Base-by-base conservation (phyloP, 116 monocot species). In the Cymodocea nodosa region DNA sequence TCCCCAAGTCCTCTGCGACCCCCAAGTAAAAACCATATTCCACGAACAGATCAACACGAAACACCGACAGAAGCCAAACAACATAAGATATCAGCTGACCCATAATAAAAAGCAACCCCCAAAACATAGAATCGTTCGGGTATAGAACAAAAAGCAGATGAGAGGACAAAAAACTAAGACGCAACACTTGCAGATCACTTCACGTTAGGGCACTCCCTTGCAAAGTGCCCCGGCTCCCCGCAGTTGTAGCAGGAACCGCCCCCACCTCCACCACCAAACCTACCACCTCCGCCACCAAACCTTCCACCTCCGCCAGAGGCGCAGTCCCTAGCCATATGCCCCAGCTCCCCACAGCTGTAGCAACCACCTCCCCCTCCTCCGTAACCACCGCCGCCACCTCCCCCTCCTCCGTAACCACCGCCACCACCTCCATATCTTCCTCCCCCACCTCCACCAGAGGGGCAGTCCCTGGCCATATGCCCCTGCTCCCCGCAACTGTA, bases 241-340 rank as follows among this genome's bases (percentile, higher is more conserved):
- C 76, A 70, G 64, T 35, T 59, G 59, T 70, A 76, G 59, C 76
- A 76, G 8, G 24, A 16, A 15, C 64, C 48, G 0, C 67, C 52
- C 0, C 52, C 66, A 35, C 66, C 66, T 3, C 34, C 51, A 4
- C 66, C 66, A 5, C 66, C 23, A 6, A 7, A 25, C 35, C 72
- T 58, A 0, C 72, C 64, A 18, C 64, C 73, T 36, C 60, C 51
- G 35, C 67, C 74, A 2, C 50, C 25, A 11, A 1, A 25, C 35
- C 72, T 58, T 4, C 72, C 64, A 18, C 72, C 73, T 36, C 60
- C 51, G 37, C 36, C 52, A 4, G 62, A 15, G 0, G 39, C 0
- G 18, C 68, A 68, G 12, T 68, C 68, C 37, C 68, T 35, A 0
- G 68, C 68, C 8, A 68, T 15, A n/a, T 68, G 68, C 4, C 68